These are phyloP conservation scores for Coniophora puteana DNA, from an alignment of 1,284 basidiomycete genomes.

Conservation along the genomic window DNA sequence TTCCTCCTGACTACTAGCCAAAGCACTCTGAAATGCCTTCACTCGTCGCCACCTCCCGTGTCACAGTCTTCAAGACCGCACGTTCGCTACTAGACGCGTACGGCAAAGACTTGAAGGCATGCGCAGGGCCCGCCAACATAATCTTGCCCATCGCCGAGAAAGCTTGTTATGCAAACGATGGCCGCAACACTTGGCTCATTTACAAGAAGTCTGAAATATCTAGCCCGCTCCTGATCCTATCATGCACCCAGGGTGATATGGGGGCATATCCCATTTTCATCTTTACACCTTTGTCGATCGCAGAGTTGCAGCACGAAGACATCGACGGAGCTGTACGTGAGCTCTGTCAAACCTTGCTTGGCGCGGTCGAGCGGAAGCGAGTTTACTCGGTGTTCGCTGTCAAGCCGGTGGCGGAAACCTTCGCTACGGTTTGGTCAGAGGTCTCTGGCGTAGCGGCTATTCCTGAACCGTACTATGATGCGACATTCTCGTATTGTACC, in stretches of 20 bases:
- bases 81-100: slow-evolving; percentile 31
- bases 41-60: slow-evolving; percentile 1
- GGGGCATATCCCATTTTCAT: slow-evolving; percentile 60
- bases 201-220: slow-evolving; percentile 25
- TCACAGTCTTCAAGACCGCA: slow-evolving; percentile 1
- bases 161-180: slow-evolving; percentile 10
- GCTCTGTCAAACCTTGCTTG: slow-evolving; percentile 31
- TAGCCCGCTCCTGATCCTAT: slow-evolving; percentile 50
- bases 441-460: slow-evolving; percentile 35
- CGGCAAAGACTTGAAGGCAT: slow-evolving; percentile 33
- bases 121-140: slow-evolving; percentile 47
- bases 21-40: slow-evolving; percentile 12
- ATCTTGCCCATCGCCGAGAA: slow-evolving; percentile 48
- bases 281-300: slow-evolving; percentile 34
- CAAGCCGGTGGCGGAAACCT: slow-evolving; percentile 41
- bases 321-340: slow-evolving; percentile 31
- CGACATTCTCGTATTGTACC: slow-evolving; percentile 56
- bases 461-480: slow-evolving; percentile 56
- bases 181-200: slow-evolving; percentile 49
- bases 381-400: slow-evolving; percentile 68
- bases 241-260: slow-evolving; percentile 49
- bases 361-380: slow-evolving; percentile 30
- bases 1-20: background rate
- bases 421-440: slow-evolving; percentile 46
- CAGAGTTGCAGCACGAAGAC: slow-evolving; percentile 27